Base-by-base conservation (phyloP, 352 stramenopile genomes). In the Phytophthora europaea region DNA sequence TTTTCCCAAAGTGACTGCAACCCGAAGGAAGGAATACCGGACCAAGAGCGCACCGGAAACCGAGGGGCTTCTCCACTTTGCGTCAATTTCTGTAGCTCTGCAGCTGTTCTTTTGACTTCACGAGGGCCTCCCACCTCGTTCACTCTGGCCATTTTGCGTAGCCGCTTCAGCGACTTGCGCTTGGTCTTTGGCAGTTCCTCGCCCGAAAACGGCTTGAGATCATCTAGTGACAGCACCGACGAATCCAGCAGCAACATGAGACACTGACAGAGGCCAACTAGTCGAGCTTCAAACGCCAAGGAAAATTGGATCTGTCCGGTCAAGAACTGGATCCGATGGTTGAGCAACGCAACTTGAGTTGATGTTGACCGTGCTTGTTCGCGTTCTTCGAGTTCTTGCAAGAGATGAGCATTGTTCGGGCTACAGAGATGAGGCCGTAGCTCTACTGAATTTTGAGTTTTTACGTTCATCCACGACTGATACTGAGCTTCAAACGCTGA, bases 371-470 rank as follows among this genome's bases (percentile, higher is more conserved):
- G 83, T 6, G 50, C 20, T 23, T 61, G 65, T 68, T 98, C 92
- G 23, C 81, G 87, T 4, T 73, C 67, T 60, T 86, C 87, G 13
- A 98, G 67, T 13, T 73, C 75, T 33, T 74, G 63, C 33, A 98
- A 72, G 43, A 88, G 73, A 0, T 72, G 45, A 1, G 48, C 65
- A 36, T 90, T 87, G 76, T 98, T 96, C 12, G 83, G 82, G 13
- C 84, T 94, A 61, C 88, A 92, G 28, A 97, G 73, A 28, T 93
- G 78, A 0, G 92, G 92, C 20, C 89, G 80, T 16, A 98, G 65
- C 38, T 88, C 76, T 28, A 82, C 26, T 3, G 70, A 82, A 65
- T 97, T 79, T 7, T 73, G 64, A 7, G 77, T 72, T 56, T 92
- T 93, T 22, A 78, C 61, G 3, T 80, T 56, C 47, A 87, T 81